phyloP scores from a whole-genome alignment of 2,329 filamentous ascomycete species.

The Penicillium sclerotigenum region DNA sequence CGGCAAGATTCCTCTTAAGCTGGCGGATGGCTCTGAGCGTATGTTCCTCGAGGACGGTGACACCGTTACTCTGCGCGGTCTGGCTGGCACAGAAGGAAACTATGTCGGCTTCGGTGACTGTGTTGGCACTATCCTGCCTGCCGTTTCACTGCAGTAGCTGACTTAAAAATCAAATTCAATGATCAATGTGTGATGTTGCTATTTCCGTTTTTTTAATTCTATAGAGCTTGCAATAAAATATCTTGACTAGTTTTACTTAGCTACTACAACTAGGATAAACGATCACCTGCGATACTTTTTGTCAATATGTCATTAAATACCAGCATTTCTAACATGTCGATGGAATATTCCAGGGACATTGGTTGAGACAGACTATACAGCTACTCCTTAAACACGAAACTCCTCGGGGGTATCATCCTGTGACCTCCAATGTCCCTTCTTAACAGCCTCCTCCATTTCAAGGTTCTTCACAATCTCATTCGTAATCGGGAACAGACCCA shows the following conservation, averaged over 20 bases:
- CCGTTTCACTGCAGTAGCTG: constrained; percentile 30
- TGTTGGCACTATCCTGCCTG: constrained; percentile 58
- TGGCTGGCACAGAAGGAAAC: constrained; percentile 62
- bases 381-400: constrained; percentile 29
- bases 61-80: constrained; percentile 63
- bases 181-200: constrained; percentile 5
- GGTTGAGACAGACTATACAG: background rate
- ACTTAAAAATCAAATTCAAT: constrained; percentile 6
- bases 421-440: constrained; percentile 52
- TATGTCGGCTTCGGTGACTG: constrained; percentile 76
- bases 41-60: constrained; percentile 74
- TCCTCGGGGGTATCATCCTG: constrained; percentile 56
- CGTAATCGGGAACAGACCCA: constrained; percentile 50
- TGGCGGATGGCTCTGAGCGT: constrained; percentile 64
- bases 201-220: background rate
- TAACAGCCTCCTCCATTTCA: constrained; percentile 51
- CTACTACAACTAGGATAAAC: background rate
- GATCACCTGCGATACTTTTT: background rate
- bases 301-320: background rate
- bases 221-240: constrained; percentile 6
- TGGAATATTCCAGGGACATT: background rate
- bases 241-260: background rate
- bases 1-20: constrained; percentile 62
- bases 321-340: background rate
- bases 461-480: constrained; percentile 47